These are phyloP conservation scores for Senna siamea DNA, from an alignment of 306 rosid genomes.

Conservation along the genomic window DNA sequence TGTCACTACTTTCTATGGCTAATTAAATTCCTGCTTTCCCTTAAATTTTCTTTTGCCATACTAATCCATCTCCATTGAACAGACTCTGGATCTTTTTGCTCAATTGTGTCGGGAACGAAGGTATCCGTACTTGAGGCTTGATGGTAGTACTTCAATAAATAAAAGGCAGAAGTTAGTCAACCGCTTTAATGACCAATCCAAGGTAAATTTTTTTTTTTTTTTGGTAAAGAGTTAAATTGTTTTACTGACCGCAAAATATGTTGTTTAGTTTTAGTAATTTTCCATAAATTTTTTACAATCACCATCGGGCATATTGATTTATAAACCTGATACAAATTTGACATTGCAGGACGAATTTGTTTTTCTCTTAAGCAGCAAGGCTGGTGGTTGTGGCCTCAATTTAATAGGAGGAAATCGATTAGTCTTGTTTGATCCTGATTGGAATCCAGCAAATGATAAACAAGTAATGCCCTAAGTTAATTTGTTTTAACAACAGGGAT, in stretches of 20 bases:
- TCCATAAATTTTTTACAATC: conserved; percentile 19
- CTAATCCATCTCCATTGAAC: conserved; percentile 45
- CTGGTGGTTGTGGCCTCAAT: conserved; percentile 99
- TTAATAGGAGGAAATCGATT: conserved; percentile 97
- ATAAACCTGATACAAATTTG: conserved; percentile 10
- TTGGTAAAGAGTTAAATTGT: background rate
- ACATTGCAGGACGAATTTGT: conserved; percentile 83
- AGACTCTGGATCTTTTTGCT: conserved; percentile 95
- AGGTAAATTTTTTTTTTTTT: conserved; percentile 50
- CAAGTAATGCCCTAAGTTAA: conserved; percentile 58
- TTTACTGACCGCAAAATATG: no score
- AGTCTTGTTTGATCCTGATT: conserved; percentile 94
- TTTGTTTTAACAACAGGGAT: conserved; percentile 27
- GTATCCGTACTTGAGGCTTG: conserved; percentile 93
- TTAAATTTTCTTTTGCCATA: conserved; percentile 25
- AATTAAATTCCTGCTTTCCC: conserved; percentile 14
- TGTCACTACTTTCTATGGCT: conserved; percentile 29
- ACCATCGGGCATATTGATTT: conserved; percentile 3
- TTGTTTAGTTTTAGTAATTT: background rate
- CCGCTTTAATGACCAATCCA: conserved; percentile 76
- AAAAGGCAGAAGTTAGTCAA: conserved; percentile 95
- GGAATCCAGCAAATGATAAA: conserved; percentile 99
- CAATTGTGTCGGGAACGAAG: conserved; percentile 94
- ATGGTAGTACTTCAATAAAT: conserved; percentile 88
- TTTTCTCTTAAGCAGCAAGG: conserved; percentile 98